phyloP scores from a whole-genome alignment of 106 monocot species.

The Apostasia shenzhenica region DNA sequence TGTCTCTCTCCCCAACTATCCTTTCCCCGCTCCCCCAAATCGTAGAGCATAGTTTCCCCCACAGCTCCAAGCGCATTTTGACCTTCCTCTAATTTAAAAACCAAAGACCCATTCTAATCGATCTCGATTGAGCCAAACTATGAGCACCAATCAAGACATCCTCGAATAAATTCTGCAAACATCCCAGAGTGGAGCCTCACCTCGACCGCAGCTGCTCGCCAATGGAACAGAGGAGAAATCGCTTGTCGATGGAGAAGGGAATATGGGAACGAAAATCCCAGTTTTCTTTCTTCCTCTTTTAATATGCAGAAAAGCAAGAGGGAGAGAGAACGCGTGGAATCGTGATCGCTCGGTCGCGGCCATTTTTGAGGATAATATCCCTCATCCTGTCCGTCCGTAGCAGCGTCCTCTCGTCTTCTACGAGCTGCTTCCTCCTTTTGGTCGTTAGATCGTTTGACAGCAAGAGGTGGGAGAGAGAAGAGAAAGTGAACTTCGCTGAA shows the following conservation, averaged over 20 bases:
- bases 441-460: neutral
- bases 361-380: neutral
- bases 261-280: neutral
- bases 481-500: neutral
- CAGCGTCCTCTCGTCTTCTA: neutral
- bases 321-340: neutral
- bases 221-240: neutral
- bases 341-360: neutral
- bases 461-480: neutral
- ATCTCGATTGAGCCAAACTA: neutral
- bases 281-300: neutral
- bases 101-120: neutral
- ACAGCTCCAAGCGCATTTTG: neutral
- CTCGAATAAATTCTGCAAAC: neutral
- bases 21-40: neutral
- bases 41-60: neutral
- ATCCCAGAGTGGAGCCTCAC: neutral
- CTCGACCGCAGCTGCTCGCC: neutral
- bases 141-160: neutral
- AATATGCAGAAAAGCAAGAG: neutral
- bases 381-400: slow-evolving; percentile 2
- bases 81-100: neutral
- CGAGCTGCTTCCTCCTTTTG: neutral
- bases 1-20: neutral
- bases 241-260: neutral